These are phyloP conservation scores for Cubamyces lactineus DNA, from an alignment of 768 basidiomycete genomes.

Conservation along the genomic window DNA sequence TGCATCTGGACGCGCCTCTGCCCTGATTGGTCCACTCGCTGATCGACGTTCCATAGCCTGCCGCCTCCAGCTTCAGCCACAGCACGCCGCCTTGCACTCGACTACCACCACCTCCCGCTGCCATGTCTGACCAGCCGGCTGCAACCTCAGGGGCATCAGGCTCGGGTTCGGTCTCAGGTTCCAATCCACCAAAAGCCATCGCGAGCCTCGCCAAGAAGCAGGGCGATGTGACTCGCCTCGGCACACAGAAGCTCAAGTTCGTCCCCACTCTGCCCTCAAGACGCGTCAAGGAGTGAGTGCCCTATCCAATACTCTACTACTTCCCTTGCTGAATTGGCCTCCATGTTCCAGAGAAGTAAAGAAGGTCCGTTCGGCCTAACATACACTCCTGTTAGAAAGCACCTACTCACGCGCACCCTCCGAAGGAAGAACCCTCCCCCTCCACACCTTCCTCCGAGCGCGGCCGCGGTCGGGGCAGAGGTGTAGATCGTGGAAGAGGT, in stretches of 20 bases:
- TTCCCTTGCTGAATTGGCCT: constrained; percentile 18
- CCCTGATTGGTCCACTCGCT: neutral
- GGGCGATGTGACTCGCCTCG: constrained; percentile 71
- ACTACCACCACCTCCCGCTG: neutral
- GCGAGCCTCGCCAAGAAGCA: constrained; percentile 74
- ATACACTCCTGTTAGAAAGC: constrained; percentile 1
- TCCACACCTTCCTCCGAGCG: constrained; percentile 32
- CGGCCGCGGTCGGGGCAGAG: constrained; percentile 5
- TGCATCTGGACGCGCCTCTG: neutral
- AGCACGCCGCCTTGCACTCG: neutral
- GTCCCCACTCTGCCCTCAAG: constrained; percentile 75
- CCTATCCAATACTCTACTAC: constrained; percentile 16
- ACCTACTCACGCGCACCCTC: neutral
- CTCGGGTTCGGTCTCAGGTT: constrained; percentile 16
- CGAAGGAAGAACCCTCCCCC: constrained; percentile 26
- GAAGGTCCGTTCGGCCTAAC: constrained; percentile 45
- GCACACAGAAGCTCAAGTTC: constrained; percentile 76
- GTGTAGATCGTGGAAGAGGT: constrained; percentile 10
- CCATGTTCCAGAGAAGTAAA: constrained; percentile 57
- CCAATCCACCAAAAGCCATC: constrained; percentile 60
- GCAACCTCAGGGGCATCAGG: constrained; percentile 15
- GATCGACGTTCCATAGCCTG: neutral
- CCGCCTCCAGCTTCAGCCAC: neutral
- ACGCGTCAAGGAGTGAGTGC: constrained; percentile 78
- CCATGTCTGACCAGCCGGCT: constrained; percentile 28